Evolutionary conservation across 192 early-diverging fungal species (phyloP).

Genomic region (Rhizophagus prolifer): DNA sequence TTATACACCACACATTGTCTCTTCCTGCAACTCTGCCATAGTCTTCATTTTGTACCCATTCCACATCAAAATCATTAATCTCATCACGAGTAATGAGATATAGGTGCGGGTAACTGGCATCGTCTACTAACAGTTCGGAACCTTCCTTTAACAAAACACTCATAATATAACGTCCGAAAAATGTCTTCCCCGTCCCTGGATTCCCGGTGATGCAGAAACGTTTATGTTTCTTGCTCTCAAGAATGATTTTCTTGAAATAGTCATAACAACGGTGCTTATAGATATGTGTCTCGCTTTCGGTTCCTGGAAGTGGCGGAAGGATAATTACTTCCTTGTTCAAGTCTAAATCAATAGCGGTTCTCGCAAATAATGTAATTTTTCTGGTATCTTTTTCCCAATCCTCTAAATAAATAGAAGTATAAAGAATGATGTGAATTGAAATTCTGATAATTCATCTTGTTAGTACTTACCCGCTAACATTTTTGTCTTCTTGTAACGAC

Average conservation of each 20-base stretch:
- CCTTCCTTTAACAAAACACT: not conserved
- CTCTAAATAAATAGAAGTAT: no score
- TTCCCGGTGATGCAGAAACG: not conserved
- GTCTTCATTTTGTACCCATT: not conserved
- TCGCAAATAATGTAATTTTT: no score
- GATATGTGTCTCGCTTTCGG: no score
- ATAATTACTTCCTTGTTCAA: no score
- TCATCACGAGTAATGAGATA: not conserved
- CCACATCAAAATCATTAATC: not conserved
- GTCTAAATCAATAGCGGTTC: no score
- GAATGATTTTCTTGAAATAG: not conserved
- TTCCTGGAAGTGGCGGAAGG: no score
- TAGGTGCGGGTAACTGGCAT: not conserved
- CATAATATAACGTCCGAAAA: not conserved
- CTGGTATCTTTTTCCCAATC: no score
- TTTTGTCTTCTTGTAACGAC: no score
- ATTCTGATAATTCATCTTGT: no score
- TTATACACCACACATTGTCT: not conserved
- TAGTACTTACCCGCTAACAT: no score
- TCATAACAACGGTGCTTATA: not conserved
- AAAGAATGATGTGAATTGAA: no score
- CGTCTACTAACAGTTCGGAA: not conserved
- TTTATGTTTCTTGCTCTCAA: not conserved
- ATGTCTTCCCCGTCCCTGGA: not conserved
- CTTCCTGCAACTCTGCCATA: not conserved